Evolutionary conservation across 495 filamentous ascomycete genomes (phyloP), one percentile per base, ranked within the genome.

Genomic region (Penicillium malachiteum): DNA sequence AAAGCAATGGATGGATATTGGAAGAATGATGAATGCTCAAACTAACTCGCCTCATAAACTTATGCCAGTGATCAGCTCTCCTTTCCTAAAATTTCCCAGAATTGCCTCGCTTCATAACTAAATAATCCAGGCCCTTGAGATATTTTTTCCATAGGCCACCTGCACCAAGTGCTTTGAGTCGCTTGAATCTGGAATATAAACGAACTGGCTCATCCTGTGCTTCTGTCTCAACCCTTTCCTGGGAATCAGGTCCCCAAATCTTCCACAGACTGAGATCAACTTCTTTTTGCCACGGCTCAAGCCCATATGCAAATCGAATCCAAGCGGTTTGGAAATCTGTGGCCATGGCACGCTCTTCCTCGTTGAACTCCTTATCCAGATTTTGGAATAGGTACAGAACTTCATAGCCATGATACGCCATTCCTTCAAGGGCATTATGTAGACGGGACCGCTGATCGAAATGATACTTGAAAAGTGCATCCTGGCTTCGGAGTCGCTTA

Each of bases 361-460:
- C 35, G 9, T 32, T 50, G 2, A 55, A 32, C n/a, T 51, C 50
- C 8, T 46, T 59, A 0, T 51, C 14, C 8, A 59, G 42, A 31
- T 52, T 55, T 3, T 34, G 17, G 39, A 59, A 59, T 11, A 59
- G 41, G 50, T 50, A 59, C 3, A 59, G 30, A 33, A 59, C 41
- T 5, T 59, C 57, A 4, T 47, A 16, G n/a, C 52, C 57, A 26
- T 59, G 52, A 26, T 59, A 59, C 0, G 52, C 52, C 16, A 35
- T 50, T 3, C 40, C 57, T 11, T 48, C 3, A 0, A 59, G 42
- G 26, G 46, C 37, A 39, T 59, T 59, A 3, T 34, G 33, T 3
- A 59, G n/a, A 13, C 16, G 46, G 7, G 57, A 59, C 5, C 48
- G 47, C 33, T 59, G 57, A 21, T 59, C 57, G 41, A 59, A 59